Evolutionary conservation across 139 green algal species (phyloP).

Genomic region (Volvox reticuliferus): DNA sequence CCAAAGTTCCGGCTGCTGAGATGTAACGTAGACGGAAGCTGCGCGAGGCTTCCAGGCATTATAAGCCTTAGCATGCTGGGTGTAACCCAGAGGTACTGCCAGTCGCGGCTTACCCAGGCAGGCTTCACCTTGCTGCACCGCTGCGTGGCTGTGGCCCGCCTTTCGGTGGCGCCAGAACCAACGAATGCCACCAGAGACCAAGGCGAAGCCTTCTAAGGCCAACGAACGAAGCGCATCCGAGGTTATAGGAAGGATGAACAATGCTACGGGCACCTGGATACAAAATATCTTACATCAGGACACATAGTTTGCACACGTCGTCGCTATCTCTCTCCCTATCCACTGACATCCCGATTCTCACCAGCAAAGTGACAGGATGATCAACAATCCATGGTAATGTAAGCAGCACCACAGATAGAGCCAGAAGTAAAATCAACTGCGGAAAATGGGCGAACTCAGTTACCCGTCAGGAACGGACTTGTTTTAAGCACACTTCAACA

Average conservation of each 20-base stretch:
- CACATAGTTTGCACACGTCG: too few relatives aligned
- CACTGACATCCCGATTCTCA: background rate
- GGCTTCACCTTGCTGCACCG: background rate
- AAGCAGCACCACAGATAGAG: conserved; percentile 12
- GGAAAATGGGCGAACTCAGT: background rate
- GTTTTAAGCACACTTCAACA: too few relatives aligned
- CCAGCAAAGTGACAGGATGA: conserved; percentile 35
- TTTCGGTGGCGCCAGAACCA: conserved; percentile 39
- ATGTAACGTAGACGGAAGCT: background rate
- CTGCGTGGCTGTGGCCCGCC: background rate
- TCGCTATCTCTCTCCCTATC: too few relatives aligned
- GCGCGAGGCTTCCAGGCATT: background rate
- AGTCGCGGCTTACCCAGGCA: background rate
- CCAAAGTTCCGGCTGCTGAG: background rate
- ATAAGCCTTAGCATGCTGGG: background rate
- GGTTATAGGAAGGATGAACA: conserved; percentile 30
- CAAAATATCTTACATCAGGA: too few relatives aligned
- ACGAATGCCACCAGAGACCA: background rate
- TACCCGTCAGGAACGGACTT: too few relatives aligned
- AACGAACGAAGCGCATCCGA: conserved; percentile 25
- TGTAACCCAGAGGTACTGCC: background rate
- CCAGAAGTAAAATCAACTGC: conserved; percentile 38
- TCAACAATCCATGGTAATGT: conserved; percentile 28
- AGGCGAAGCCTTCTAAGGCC: background rate
- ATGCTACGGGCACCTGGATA: conserved; percentile 8